phyloP scores from a whole-genome alignment of 2,329 filamentous ascomycete species.

The Lecanicillium sp. region DNA sequence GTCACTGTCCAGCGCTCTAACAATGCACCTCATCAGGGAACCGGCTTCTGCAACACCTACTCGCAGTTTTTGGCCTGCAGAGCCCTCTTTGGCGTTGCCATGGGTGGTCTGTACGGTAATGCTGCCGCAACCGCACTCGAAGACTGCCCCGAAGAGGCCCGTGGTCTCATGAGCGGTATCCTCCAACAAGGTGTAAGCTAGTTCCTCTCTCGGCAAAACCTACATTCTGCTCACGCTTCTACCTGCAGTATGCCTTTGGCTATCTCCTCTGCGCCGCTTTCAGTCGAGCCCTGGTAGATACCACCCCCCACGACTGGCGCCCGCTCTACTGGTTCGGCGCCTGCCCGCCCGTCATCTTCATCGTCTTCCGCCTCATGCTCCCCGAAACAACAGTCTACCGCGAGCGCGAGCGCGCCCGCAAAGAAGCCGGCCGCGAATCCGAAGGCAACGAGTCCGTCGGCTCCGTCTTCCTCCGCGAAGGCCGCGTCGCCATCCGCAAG shows the following conservation, averaged over 20 bases:
- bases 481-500: conserved; percentile 65
- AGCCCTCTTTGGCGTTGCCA: conserved; percentile 69
- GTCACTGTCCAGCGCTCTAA: too few relatives aligned
- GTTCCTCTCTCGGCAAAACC: not conserved
- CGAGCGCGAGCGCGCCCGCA: conserved; percentile 56
- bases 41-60: conserved; percentile 62
- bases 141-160: conserved; percentile 58
- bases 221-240: not conserved
- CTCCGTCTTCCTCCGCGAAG: conserved; percentile 60
- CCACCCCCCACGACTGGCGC: conserved; percentile 72
- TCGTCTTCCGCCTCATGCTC: conserved; percentile 66
- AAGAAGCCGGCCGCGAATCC: conserved; percentile 21
- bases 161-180: conserved; percentile 68
- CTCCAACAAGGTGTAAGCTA: conserved; percentile 57
- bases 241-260: conserved; percentile 45
- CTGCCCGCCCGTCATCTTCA: conserved; percentile 70
- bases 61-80: conserved; percentile 65
- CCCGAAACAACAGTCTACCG: conserved; percentile 71
- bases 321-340: conserved; percentile 88
- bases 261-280: conserved; percentile 57
- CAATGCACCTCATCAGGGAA: conserved; percentile 37
- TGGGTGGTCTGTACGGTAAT: conserved; percentile 76
- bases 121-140: conserved; percentile 72
- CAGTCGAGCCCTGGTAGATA: conserved; percentile 60
- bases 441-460: conserved; percentile 31